A percentile compares a stretch with the other conserved stretches of the same genome.
phyloP scores from a whole-genome alignment of 2,329 filamentous ascomycete genomes.

The Lasiodiplodia gonubiensis region DNA sequence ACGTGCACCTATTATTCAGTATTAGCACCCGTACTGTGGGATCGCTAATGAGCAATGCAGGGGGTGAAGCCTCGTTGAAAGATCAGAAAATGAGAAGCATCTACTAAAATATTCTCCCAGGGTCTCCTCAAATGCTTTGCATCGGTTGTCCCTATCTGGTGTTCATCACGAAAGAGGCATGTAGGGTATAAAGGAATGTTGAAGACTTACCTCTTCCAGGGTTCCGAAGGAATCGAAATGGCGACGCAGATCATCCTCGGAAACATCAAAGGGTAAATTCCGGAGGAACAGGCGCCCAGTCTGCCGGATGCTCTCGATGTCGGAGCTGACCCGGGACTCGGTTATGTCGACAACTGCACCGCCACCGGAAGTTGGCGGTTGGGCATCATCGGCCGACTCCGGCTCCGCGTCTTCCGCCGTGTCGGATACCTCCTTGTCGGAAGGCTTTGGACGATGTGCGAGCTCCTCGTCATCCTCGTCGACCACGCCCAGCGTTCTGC shows the following conservation, averaged over 20 bases:
- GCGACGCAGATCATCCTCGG: slow-evolving; percentile 75
- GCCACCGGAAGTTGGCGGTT: background rate
- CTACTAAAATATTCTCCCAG: slow-evolving; percentile 99
- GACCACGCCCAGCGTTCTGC: slow-evolving; percentile 80
- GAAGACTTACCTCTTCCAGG: slow-evolving; percentile 78
- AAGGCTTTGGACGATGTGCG: slow-evolving; percentile 16
- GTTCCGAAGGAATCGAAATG: slow-evolving; percentile 75
- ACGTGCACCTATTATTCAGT: slow-evolving; percentile 77
- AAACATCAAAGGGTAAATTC: slow-evolving; percentile 82
- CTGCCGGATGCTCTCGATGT: slow-evolving; percentile 65
- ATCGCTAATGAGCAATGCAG: slow-evolving; percentile 26
- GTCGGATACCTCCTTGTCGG: slow-evolving; percentile 30
- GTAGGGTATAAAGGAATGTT: slow-evolving; percentile 31
- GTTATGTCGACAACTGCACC: slow-evolving; percentile 48
- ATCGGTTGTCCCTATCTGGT: slow-evolving; percentile 99
- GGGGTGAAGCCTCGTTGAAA: background rate
- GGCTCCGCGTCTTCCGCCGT: slow-evolving; percentile 12
- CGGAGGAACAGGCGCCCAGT: slow-evolving; percentile 85
- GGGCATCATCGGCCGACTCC: slow-evolving; percentile 29
- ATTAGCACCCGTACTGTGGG: slow-evolving; percentile 31
- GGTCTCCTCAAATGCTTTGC: slow-evolving; percentile 87
- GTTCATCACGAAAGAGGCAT: slow-evolving; percentile 75
- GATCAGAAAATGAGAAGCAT: slow-evolving; percentile 93
- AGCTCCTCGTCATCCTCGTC: slow-evolving; percentile 68
- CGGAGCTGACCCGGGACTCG: slow-evolving; percentile 48